Evolutionary conservation across 169 alveolate species (phyloP), one percentile per base, ranked within the genome.

Genomic region (Amoebophrya sp.): DNA sequence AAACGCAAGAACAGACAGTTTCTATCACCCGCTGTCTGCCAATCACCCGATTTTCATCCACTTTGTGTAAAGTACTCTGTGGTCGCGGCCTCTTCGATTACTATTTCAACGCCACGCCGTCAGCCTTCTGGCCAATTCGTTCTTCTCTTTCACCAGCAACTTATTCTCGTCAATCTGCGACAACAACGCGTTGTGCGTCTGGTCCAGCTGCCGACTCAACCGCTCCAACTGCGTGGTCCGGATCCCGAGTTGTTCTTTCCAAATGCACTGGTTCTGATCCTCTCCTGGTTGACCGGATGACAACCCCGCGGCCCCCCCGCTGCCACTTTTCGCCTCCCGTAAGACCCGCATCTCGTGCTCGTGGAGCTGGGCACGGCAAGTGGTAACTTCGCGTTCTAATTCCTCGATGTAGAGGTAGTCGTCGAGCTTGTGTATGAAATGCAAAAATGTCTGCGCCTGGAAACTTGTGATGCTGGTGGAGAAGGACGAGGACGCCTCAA

Each of bases 351-450:
- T 18, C 83, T 25, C 35, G 83, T n/a, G 83, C 35, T 66, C 83
- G 29, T 18, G 29, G 39, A 66, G 35, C 83, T 66, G 39, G 39
- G 83, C 83, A 1, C 83, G 29, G 1, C 1, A 25, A 18, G 29
- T 66, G 32, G 83, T 66, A 1, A 66, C 35, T 25, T 66, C 83
- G 35, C 83, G 83, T 25, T 66, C 83, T 7, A 66, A 25, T 25
- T 66, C 83, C 35, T 66, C 83, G 83, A 66, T 66, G 32, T 66
- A 66, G 83, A 66, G 83, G 83, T 66, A 66, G 83, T 66, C 83
- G 83, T 66, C 83, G 83, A 66, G 10, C 83, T 66, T 66, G 32
- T 41, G 54, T 41, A 41, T 12, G 2, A 12, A 41, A n/a, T n/a
- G n/a, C n/a, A n/a, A n/a, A n/a, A n/a, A n/a, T n/a, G n/a, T n/a